phyloP scores from a whole-genome alignment of 2,329 filamentous ascomycete genomes.

The Verticillium nonalfalfae region DNA sequence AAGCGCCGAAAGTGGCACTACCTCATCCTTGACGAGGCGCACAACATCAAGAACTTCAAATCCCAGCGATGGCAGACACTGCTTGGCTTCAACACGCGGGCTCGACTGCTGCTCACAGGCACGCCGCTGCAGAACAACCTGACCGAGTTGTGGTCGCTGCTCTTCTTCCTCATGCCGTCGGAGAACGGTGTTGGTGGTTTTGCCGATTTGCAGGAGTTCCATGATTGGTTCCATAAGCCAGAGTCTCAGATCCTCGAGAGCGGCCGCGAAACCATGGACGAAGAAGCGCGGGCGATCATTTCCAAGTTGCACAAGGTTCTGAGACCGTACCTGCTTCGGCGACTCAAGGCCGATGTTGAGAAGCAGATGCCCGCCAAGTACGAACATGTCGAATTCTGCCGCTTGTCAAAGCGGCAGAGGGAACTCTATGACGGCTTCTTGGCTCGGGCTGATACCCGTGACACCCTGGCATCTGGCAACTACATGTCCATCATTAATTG shows the following conservation, averaged over 20 bases:
- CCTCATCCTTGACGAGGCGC: conserved; percentile 95
- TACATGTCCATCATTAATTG: conserved; percentile 98
- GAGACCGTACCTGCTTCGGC: conserved; percentile 82
- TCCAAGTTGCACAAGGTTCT: conserved; percentile 90
- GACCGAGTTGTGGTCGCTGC: conserved; percentile 90
- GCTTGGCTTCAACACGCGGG: conserved; percentile 85
- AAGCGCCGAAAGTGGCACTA: conserved; percentile 94
- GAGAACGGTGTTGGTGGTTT: conserved; percentile 84
- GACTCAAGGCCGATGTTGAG: conserved; percentile 93
- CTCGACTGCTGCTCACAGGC: conserved; percentile 82
- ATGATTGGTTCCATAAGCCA: conserved; percentile 90
- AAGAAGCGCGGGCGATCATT: conserved; percentile 87
- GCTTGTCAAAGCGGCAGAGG: conserved; percentile 88
- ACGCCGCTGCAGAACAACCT: conserved; percentile 96
- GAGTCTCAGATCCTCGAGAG: conserved; percentile 96
- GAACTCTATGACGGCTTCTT: conserved; percentile 97
- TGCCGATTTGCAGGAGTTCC: conserved; percentile 91
- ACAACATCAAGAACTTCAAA: conserved; percentile 99
- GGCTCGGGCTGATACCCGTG: conserved; percentile 80
- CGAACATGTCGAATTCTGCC: conserved; percentile 93
- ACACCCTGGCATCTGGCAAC: conserved; percentile 85
- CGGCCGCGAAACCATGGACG: conserved; percentile 87
- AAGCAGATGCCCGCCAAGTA: conserved; percentile 99
- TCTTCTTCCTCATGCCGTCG: conserved; percentile 94
- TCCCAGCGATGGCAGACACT: conserved; percentile 95